phyloP scores from a whole-genome alignment of 768 basidiomycete genomes.

The Serpula lacrymans region DNA sequence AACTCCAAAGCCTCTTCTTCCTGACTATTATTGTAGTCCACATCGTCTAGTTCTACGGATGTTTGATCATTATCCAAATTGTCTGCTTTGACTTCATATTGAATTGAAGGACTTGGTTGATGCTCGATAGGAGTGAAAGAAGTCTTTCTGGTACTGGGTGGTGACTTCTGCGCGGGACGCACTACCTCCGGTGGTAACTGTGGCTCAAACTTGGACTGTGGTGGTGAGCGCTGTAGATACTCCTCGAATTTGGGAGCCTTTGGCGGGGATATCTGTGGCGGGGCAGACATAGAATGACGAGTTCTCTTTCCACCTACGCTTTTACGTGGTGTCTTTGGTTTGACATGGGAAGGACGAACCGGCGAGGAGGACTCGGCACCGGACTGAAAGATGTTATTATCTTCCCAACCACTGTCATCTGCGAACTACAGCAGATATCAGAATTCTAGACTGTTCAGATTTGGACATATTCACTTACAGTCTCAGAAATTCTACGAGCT shows the following conservation, averaged over 20 bases:
- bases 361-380: conserved; percentile 89
- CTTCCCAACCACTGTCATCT: conserved; percentile 86
- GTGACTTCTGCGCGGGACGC: conserved; percentile 24
- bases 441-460: conserved; percentile 3
- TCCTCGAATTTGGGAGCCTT: conserved; percentile 22
- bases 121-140: conserved; percentile 13
- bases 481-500: conserved; percentile 53
- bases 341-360: conserved; percentile 53
- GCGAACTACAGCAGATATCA: conserved; percentile 21
- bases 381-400: conserved; percentile 87
- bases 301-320: conserved; percentile 41
- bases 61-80: conserved; percentile 5
- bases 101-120: conserved; percentile 15
- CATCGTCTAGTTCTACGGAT: conserved; percentile 11
- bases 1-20: conserved; percentile 17
- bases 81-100: conserved; percentile 9
- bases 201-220: conserved; percentile 57
- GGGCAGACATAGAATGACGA: conserved; percentile 71
- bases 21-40: conserved; percentile 6
- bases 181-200: conserved; percentile 38
- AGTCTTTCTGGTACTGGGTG: conserved; percentile 11
- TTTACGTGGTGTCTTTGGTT: conserved; percentile 42
- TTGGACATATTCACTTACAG: conserved; percentile 25
- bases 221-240: conserved; percentile 38
- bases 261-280: conserved; percentile 47